These are phyloP conservation scores for Penicillium daleae DNA, from an alignment of 495 filamentous ascomycete genomes.

Conservation along the genomic window DNA sequence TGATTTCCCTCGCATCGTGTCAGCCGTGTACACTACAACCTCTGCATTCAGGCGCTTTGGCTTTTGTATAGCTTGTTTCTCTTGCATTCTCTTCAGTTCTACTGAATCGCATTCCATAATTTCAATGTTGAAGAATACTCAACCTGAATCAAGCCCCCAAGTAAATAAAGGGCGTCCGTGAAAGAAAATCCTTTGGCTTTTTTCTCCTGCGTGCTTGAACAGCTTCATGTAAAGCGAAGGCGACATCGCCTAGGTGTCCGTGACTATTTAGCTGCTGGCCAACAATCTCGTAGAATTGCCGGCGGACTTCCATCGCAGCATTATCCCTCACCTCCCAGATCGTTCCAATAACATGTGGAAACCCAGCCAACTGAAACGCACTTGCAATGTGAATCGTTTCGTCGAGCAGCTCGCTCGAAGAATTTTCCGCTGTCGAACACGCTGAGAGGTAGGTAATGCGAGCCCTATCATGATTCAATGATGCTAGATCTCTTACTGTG, in stretches of 20 bases:
- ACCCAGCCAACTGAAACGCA: constrained; percentile 39
- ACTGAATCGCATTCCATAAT: not conserved
- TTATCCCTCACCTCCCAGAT: constrained; percentile 3
- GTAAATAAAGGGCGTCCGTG: not conserved
- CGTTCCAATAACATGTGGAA: constrained; percentile 10
- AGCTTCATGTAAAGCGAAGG: not conserved
- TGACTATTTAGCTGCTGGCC: not conserved
- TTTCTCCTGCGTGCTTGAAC: not conserved
- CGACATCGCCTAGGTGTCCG: not conserved
- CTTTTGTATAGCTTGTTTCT: not conserved
- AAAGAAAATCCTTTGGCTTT: not conserved
- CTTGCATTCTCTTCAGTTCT: not conserved
- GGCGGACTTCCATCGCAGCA: not conserved
- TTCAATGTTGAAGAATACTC: not conserved
- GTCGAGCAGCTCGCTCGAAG: constrained; percentile 24
- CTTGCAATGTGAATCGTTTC: constrained; percentile 38
- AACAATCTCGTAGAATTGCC: not conserved
- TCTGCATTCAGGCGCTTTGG: not conserved
- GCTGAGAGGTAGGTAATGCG: constrained; percentile 38
- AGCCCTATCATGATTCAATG: not conserved
- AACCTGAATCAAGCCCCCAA: not conserved
- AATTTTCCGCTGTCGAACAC: constrained; percentile 25
- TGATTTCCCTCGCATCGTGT: not conserved
- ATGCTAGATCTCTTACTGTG: not conserved
- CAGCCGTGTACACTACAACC: not conserved